A percentile compares a stretch with the other conserved stretches of the same genome.
These are phyloP conservation scores for Castanea sativa DNA, from an alignment of 306 rosid species.

Conservation along the genomic window DNA sequence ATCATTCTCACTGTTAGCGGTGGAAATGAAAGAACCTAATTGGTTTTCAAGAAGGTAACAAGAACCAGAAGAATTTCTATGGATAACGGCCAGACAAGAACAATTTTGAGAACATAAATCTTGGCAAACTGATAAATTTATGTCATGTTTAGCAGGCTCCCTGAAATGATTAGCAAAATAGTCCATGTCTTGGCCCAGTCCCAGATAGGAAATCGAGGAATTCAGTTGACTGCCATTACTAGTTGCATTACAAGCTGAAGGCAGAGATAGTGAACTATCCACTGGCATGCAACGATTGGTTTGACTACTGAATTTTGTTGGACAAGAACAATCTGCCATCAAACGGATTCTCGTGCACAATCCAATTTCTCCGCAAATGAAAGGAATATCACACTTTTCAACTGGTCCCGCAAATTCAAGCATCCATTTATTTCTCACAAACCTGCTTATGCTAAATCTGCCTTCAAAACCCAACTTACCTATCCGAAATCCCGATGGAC, in stretches of 20 bases:
- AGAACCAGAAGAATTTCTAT: slow-evolving; percentile 53
- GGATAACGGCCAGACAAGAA: slow-evolving; percentile 73
- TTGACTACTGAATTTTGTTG: slow-evolving; percentile 48
- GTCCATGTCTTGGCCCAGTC: slow-evolving; percentile 46
- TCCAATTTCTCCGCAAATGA: slow-evolving; percentile 63
- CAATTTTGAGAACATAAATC: slow-evolving; percentile 58
- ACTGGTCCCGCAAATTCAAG: slow-evolving; percentile 60
- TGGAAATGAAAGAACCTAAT: slow-evolving; percentile 58
- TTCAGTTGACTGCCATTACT: slow-evolving; percentile 21
- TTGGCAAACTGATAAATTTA: slow-evolving; percentile 54
- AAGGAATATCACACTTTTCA: slow-evolving; percentile 61
- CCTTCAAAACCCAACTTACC: slow-evolving; percentile 63
- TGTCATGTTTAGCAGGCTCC: slow-evolving; percentile 39
- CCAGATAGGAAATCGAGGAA: slow-evolving; percentile 54
- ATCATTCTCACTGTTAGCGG: slow-evolving; percentile 19
- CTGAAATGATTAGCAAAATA: slow-evolving; percentile 57
- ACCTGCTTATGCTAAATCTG: slow-evolving; percentile 53
- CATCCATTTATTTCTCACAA: slow-evolving; percentile 38
- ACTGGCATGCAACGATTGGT: slow-evolving; percentile 48
- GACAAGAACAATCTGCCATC: slow-evolving; percentile 65
- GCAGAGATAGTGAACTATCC: slow-evolving; percentile 49
- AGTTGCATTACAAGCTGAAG: slow-evolving; percentile 38
- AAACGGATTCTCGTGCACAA: slow-evolving; percentile 42
- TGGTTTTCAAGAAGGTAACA: slow-evolving; percentile 57
- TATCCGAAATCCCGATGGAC: slow-evolving; percentile 41